Percentiles rank a stretch among this genome's conserved stretches.
These are phyloP conservation scores for Rhododendron simsii DNA, from an alignment of 148 eudicot genomes.

Conservation along the genomic window DNA sequence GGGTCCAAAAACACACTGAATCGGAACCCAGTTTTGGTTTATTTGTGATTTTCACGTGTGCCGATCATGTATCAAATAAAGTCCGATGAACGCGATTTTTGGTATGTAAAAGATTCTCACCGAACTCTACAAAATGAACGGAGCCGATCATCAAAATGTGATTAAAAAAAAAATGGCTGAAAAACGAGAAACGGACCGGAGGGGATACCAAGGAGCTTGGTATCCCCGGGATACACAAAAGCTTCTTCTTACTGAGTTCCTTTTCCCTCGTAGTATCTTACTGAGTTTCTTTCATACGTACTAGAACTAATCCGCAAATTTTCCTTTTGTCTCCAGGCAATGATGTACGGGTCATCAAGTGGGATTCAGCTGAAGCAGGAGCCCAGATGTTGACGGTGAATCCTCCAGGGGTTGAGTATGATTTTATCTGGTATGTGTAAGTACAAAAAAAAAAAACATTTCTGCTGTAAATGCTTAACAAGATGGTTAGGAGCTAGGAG, in stretches of 20 bases:
- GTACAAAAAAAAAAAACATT: slow-evolving; percentile 11
- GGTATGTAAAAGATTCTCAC: too few relatives aligned
- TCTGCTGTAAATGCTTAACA: slow-evolving; percentile 17
- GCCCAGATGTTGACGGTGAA: slow-evolving; percentile 22
- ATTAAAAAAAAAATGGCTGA: too few relatives aligned
- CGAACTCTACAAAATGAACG: too few relatives aligned
- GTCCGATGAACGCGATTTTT: too few relatives aligned
- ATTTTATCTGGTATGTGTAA: slow-evolving; percentile 17
- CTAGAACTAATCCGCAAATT: neutral
- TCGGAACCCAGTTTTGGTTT: too few relatives aligned
- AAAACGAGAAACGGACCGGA: too few relatives aligned
- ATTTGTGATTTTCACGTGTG: too few relatives aligned
- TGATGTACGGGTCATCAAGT: slow-evolving; percentile 27
- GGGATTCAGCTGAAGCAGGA: slow-evolving; percentile 33
- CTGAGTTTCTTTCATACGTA: neutral
- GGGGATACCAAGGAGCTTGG: too few relatives aligned
- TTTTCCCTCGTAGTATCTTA: neutral
- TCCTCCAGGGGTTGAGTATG: slow-evolving; percentile 3
- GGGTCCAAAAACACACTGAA: too few relatives aligned
- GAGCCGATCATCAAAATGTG: too few relatives aligned
- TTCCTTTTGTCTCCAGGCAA: slow-evolving; percentile 14
- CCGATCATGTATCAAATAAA: too few relatives aligned
- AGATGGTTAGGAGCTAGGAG: slow-evolving; percentile 10
- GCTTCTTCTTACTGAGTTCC: neutral
- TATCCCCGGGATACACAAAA: too few relatives aligned